A percentile compares a stretch with the other conserved stretches of the same genome.
Conservation (phyloP, 2,329 filamentous ascomycete genomes). For the Nannizzia gypsea region DNA sequence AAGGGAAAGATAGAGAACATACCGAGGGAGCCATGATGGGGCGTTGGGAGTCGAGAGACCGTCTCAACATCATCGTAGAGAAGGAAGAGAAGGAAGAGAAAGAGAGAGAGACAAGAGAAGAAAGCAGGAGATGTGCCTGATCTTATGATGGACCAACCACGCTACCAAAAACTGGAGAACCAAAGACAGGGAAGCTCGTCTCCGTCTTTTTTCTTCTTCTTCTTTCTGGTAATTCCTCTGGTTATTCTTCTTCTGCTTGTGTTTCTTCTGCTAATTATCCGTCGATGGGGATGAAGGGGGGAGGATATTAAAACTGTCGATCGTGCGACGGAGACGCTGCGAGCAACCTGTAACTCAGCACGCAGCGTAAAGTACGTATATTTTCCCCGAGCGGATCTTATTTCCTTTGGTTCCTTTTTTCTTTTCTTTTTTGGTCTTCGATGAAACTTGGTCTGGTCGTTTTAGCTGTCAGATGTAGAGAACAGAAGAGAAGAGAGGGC, state of each 20-base stretch:
- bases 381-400: not conserved
- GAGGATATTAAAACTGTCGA: not conserved
- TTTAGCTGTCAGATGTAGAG: not conserved
- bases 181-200: not conserved
- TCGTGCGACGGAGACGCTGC: not conserved
- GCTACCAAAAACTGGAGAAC: not conserved
- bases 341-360: not conserved
- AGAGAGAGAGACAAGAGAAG: not conserved
- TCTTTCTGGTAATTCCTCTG: not conserved
- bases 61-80: conserved; percentile 24
- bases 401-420: too few relatives aligned
- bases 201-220: not conserved
- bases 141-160: not conserved
- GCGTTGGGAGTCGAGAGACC: conserved; percentile 43
- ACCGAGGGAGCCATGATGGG: conserved; percentile 46
- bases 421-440: not conserved
- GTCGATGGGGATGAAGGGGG: not conserved
- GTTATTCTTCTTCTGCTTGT: not conserved
- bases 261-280: too few relatives aligned
- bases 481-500: too few relatives aligned
- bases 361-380: too few relatives aligned
- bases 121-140: not conserved
- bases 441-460: not conserved
- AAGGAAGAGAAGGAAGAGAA: not conserved
- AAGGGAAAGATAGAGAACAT: conserved; percentile 12